These are phyloP conservation scores for Logfia minima DNA, from an alignment of 129 eudicot species.

Conservation along the genomic window DNA sequence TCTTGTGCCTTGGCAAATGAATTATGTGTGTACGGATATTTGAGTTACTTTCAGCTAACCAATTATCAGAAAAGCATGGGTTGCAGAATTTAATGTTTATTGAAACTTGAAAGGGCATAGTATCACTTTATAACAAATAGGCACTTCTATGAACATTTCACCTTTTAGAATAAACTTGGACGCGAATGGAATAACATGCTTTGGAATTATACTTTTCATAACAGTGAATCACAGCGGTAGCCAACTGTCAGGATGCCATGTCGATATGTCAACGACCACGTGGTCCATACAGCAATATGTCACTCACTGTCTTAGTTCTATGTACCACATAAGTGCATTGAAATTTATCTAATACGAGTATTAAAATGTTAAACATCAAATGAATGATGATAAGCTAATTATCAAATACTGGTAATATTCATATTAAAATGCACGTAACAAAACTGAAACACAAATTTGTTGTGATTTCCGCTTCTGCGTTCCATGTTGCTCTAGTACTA, in stretches of 20 bases:
- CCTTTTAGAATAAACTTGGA: constrained; percentile 7
- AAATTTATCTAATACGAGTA: neutral
- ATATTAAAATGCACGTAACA: neutral
- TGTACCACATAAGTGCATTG: neutral
- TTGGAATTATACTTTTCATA: neutral
- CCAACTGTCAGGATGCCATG: constrained; percentile 10
- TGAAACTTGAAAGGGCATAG: too few relatives aligned
- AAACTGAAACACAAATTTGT: neutral
- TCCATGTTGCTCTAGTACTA: constrained; percentile 6
- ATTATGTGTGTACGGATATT: too few relatives aligned
- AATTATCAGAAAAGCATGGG: too few relatives aligned
- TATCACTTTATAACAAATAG: too few relatives aligned
- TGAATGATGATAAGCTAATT: constrained; percentile 9
- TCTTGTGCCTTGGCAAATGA: too few relatives aligned
- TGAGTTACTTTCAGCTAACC: too few relatives aligned
- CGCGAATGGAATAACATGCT: constrained; percentile 2
- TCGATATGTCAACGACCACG: neutral
- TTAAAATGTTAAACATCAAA: neutral
- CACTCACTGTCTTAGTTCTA: constrained; percentile 10
- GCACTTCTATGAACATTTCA: neutral
- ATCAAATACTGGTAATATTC: neutral
- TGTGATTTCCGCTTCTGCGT: neutral
- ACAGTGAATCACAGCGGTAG: neutral
- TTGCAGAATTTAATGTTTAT: too few relatives aligned
- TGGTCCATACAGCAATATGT: neutral